Conservation (phyloP, 306 rosid species). For the Acacia acuminata region DNA sequence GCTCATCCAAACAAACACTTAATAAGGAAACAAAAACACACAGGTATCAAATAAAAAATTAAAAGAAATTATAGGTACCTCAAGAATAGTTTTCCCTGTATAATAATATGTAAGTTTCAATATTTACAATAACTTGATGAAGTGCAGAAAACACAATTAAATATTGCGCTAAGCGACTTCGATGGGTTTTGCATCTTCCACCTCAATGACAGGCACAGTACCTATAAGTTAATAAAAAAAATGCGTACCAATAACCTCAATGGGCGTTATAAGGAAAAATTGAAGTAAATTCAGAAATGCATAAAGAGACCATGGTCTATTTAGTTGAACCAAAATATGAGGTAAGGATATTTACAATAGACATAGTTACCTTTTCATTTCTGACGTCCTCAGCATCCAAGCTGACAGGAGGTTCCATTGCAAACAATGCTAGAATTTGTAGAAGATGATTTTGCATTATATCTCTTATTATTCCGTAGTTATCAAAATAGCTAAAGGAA, state of each 20-base stretch:
- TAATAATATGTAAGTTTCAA: not conserved
- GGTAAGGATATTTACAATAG: conserved; percentile 1
- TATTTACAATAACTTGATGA: not conserved
- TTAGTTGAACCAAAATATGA: not conserved
- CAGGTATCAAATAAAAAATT: too few relatives aligned
- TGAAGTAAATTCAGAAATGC: not conserved
- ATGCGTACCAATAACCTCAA: not conserved
- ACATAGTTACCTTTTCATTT: conserved; percentile 76
- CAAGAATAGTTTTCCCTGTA: too few relatives aligned
- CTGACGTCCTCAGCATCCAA: conserved; percentile 94
- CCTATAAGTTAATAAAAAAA: not conserved
- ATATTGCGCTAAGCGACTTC: not conserved
- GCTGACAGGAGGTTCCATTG: conserved; percentile 99
- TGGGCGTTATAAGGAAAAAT: not conserved
- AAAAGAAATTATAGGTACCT: too few relatives aligned
- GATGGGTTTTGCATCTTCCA: not conserved
- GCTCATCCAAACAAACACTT: too few relatives aligned
- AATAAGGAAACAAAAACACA: too few relatives aligned
- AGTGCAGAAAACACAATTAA: not conserved
- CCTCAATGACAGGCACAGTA: not conserved
- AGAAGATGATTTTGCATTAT: conserved; percentile 98
- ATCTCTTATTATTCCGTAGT: conserved; percentile 93
- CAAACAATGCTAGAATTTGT: conserved; percentile 91
- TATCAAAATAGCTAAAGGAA: conserved; percentile 72
- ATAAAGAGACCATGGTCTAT: not conserved